Conservation (phyloP, 306 rosid genomes). For the Cajanus cajan region DNA sequence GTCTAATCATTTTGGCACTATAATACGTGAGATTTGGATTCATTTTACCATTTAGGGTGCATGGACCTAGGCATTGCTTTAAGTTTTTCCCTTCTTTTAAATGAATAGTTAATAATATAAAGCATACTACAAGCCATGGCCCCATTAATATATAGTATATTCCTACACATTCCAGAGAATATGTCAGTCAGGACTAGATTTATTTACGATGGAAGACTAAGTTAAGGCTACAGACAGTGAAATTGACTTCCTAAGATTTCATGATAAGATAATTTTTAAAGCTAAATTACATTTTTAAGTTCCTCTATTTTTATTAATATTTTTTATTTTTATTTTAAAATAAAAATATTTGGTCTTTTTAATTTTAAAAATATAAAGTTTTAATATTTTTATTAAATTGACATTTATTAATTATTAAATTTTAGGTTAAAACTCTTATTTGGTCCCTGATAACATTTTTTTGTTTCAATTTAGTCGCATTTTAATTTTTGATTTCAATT, state of each 20-base stretch:
- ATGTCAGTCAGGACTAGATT: not conserved
- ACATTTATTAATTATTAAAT: too few relatives aligned
- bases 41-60: not conserved
- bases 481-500: too few relatives aligned
- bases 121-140: not conserved
- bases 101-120: not conserved
- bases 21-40: slow-evolving; percentile 3
- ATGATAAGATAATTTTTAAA: too few relatives aligned
- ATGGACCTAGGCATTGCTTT: not conserved
- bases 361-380: too few relatives aligned
- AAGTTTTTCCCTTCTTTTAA: not conserved
- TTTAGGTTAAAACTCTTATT: too few relatives aligned
- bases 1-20: slow-evolving; percentile 25
- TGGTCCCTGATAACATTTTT: too few relatives aligned
- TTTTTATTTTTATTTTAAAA: too few relatives aligned
- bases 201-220: not conserved
- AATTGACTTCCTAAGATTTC: not conserved
- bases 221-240: not conserved
- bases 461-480: too few relatives aligned
- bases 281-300: too few relatives aligned
- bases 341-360: too few relatives aligned
- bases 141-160: slow-evolving; percentile 5
- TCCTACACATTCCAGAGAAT: slow-evolving; percentile 6
- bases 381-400: too few relatives aligned
- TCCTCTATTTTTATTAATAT: too few relatives aligned